Conservation (phyloP, 805 yeast species). For the Millerozyma acaciae region DNA sequence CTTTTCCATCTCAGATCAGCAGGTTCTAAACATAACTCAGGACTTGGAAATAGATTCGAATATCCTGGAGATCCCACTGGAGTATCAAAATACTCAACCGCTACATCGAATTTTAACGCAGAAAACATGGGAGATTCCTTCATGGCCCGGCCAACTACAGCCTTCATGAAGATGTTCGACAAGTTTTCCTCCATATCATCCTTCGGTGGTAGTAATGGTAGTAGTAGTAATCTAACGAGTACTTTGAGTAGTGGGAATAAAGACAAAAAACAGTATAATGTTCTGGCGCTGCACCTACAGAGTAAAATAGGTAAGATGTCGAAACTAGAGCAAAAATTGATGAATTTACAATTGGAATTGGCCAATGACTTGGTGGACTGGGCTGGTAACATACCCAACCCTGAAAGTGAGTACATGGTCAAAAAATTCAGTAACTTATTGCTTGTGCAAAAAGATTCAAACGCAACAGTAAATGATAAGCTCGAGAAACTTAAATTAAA, state of each 20-base stretch:
- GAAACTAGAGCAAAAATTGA: conserved; percentile 35
- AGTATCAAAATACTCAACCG: conserved; percentile 7
- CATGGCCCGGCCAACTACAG: conserved; percentile 19
- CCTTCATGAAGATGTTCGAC: conserved; percentile 18
- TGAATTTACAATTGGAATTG: conserved; percentile 34
- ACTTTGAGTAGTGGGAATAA: conserved; percentile 4
- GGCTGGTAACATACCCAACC: conserved; percentile 36
- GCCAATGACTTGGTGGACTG: conserved; percentile 39
- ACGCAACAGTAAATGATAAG: conserved; percentile 37
- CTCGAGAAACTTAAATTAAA: conserved; percentile 42
- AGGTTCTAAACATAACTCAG: neutral
- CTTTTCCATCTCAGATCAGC: conserved; percentile 7
- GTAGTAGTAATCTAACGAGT: conserved; percentile 1
- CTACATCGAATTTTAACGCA: conserved; percentile 9
- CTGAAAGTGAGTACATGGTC: conserved; percentile 36
- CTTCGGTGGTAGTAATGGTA: conserved; percentile 4
- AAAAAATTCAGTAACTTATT: conserved; percentile 38
- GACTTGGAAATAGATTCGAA: neutral
- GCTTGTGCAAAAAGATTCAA: conserved; percentile 32
- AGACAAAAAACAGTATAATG: conserved; percentile 6
- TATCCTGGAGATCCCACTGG: conserved; percentile 5
- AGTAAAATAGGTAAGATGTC: conserved; percentile 19
- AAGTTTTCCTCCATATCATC: conserved; percentile 12
- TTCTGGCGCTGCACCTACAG: conserved; percentile 10
- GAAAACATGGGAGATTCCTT: conserved; percentile 10